Evolutionary conservation across 2,329 filamentous ascomycete species (phyloP), one percentile per base, ranked within the genome.

Genomic region (Ophiosphaerella herpotricha): DNA sequence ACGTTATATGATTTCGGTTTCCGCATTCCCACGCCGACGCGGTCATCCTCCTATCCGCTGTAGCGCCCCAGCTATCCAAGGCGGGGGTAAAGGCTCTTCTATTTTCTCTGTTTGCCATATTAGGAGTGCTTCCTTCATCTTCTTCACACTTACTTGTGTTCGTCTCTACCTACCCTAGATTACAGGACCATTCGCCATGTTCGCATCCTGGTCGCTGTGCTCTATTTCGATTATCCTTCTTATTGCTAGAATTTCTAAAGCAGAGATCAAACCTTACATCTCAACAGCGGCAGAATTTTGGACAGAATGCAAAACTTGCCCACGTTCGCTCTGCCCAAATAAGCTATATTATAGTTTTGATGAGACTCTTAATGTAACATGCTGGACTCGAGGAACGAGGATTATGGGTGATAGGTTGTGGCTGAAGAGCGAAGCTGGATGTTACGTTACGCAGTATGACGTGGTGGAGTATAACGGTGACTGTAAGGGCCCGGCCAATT

Each of bases 291-390:
- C 60, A 9, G 66, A 70, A 18, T 58, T 56, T 43, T 55, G 55
- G 32, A 68, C 67, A 0, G 67, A 70, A 49, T 70, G 67, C 48
- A 70, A 70, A 38, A 67, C 65, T 4, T 68, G 65, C 39, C 65
- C 67, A 21, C 57, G 57, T n/a, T 61, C 61, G 11, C 50, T 70
- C 0, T 68, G 67, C 40, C 47, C 67, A 2, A 68, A 70, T 31
- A 49, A 60, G 14, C 39, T 62, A 1, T 46, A 42, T 12, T 68
- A 68, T 46, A 39, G 24, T 3, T 26, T n/a, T 6, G 37, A 45
- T 9, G 64, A 65, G 2, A 13, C 9, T 8, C 43, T 68, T 32
- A 68, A 68, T 36, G 59, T 51, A 16, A 68, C 62, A 23, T 70
- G 67, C 46, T 68, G 64, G 63, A 68, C 66, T 2, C 51, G 48